Percentiles rank a stretch among this genome's conserved stretches.
These are phyloP conservation scores for Boletus coccyginus DNA, from an alignment of 768 basidiomycete genomes.

Conservation along the genomic window DNA sequence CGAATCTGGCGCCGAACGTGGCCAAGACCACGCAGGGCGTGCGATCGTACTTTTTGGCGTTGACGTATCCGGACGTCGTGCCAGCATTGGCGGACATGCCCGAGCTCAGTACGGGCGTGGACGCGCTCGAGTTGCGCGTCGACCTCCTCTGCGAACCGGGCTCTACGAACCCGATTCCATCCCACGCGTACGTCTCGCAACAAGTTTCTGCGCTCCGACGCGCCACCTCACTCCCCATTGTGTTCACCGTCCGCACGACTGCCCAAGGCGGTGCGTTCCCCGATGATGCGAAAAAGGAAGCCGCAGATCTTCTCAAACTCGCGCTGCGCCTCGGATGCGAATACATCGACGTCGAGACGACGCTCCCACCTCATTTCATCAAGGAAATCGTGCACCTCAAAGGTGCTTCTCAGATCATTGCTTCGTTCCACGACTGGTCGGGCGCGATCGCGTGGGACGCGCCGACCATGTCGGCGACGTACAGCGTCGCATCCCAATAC, in stretches of 20 bases:
- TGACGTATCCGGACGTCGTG: slow-evolving; percentile 88
- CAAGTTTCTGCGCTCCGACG: slow-evolving; percentile 81
- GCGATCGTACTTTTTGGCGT: slow-evolving; percentile 88
- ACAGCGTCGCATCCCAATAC: slow-evolving; percentile 56
- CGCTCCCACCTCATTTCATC: slow-evolving; percentile 63
- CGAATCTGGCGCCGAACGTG: slow-evolving; percentile 62
- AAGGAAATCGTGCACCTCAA: slow-evolving; percentile 59
- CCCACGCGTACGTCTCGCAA: slow-evolving; percentile 67
- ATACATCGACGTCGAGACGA: slow-evolving; percentile 89
- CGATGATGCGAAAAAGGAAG: slow-evolving; percentile 67
- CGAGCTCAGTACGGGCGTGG: slow-evolving; percentile 75
- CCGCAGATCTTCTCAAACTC: slow-evolving; percentile 71
- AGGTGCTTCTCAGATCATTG: slow-evolving; percentile 75
- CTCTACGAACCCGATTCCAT: slow-evolving; percentile 55
- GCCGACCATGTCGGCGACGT: slow-evolving; percentile 62
- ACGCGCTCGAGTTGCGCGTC: slow-evolving; percentile 92
- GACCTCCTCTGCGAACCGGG: slow-evolving; percentile 71
- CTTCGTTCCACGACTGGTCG: slow-evolving; percentile 95
- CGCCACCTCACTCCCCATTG: slow-evolving; percentile 76
- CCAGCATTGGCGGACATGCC: slow-evolving; percentile 67
- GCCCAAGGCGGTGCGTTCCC: slow-evolving; percentile 93
- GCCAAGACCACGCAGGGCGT: slow-evolving; percentile 35
- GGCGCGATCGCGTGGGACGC: slow-evolving; percentile 83
- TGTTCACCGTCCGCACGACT: slow-evolving; percentile 87
- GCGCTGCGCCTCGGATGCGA: slow-evolving; percentile 84